A percentile compares a stretch with the other conserved stretches of the same genome.
phyloP scores from a whole-genome alignment of 2,329 filamentous ascomycete genomes.

The Parafenestella ontariensis region DNA sequence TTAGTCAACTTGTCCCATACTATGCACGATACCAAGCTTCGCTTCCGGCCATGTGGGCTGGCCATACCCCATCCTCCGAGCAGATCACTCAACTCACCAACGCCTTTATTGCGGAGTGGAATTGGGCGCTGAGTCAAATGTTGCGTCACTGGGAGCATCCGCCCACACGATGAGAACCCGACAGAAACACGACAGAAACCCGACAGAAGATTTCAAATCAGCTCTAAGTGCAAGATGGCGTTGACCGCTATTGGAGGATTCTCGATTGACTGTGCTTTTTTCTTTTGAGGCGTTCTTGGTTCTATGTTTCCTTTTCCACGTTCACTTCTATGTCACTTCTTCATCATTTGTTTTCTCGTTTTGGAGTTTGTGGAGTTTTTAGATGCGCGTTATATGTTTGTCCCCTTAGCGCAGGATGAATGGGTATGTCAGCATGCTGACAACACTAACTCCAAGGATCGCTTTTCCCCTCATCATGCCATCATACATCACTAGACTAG shows the following conservation, averaged over 20 bases:
- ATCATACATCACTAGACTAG: not conserved
- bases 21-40: slow-evolving; percentile 68
- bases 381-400: not conserved
- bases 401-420: not conserved
- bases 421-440: not conserved
- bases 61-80: slow-evolving; percentile 61
- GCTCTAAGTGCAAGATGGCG: not conserved
- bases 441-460: not conserved
- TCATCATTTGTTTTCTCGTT: not conserved
- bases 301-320: not conserved
- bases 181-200: slow-evolving; percentile 7
- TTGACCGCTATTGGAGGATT: not conserved
- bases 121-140: slow-evolving; percentile 68
- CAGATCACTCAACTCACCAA: slow-evolving; percentile 66
- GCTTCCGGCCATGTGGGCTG: slow-evolving; percentile 74
- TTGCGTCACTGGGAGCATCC: slow-evolving; percentile 71
- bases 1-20: slow-evolving; percentile 65
- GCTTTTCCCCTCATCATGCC: not conserved
- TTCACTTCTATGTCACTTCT: not conserved
- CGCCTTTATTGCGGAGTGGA: slow-evolving; percentile 73
- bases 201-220: no score
- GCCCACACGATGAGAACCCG: slow-evolving; percentile 48
- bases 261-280: no score
- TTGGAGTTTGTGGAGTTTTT: not conserved
- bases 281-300: not conserved